A percentile compares a stretch with the other conserved stretches of the same genome.
Evolutionary conservation across 164 flowering plant genomes (phyloP).

Genomic region (Cinnamomum chago): DNA sequence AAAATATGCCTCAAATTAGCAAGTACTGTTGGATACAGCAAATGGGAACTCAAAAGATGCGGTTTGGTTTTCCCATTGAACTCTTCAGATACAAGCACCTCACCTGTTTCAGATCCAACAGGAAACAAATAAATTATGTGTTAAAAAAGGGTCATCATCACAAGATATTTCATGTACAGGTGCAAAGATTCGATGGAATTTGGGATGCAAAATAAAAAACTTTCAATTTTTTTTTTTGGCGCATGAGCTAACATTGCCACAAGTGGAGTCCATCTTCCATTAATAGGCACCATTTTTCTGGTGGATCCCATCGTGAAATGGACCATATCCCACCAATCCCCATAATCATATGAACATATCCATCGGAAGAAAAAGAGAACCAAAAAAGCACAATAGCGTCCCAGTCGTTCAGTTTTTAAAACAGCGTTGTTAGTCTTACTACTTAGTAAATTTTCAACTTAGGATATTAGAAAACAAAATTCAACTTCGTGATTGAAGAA

Average conservation of each 20-base stretch:
- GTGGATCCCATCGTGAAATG: background rate
- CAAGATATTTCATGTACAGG: background rate
- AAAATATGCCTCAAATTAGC: too few relatives aligned
- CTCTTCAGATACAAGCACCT: slow-evolving; percentile 29
- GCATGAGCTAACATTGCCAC: too few relatives aligned
- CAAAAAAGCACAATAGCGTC: background rate
- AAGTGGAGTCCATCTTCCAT: too few relatives aligned
- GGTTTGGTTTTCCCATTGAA: slow-evolving; percentile 24
- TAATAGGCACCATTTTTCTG: too few relatives aligned
- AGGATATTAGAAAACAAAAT: background rate
- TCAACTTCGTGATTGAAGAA: background rate
- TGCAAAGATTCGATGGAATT: background rate
- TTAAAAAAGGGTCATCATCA: too few relatives aligned
- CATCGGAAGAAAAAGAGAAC: background rate
- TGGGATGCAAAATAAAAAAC: background rate
- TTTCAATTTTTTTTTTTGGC: too few relatives aligned
- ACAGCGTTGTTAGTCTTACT: background rate
- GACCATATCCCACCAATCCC: too few relatives aligned
- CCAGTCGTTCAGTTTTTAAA: background rate
- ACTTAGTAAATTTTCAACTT: background rate
- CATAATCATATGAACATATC: background rate
- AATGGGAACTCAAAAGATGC: slow-evolving; percentile 15
- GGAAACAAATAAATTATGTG: background rate
- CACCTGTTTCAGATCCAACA: slow-evolving; percentile 16
- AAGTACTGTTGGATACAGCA: background rate